Conservation (phyloP, 1,284 basidiomycete species). For the Austroboletus novae-zelandiae region DNA sequence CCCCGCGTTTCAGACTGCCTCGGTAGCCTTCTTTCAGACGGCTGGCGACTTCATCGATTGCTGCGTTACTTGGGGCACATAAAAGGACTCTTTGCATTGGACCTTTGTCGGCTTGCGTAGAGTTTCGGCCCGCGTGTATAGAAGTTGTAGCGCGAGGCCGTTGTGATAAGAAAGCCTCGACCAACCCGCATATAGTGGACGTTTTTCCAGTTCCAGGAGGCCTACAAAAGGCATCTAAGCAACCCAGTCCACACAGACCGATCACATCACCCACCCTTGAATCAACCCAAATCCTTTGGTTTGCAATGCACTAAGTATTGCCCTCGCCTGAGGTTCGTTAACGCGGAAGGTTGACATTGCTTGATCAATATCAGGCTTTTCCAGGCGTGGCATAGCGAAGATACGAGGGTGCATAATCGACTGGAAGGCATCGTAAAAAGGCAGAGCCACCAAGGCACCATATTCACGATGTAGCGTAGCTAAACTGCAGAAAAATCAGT, state of each 20-base stretch:
- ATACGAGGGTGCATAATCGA: slow-evolving; percentile 71
- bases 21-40: slow-evolving; percentile 81
- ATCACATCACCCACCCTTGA: slow-evolving; percentile 72
- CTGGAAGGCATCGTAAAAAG: slow-evolving; percentile 76
- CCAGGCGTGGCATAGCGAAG: slow-evolving; percentile 45
- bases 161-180: slow-evolving; percentile 76
- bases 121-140: slow-evolving; percentile 46
- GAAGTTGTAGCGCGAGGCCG: slow-evolving; percentile 49
- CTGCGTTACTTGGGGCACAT: slow-evolving; percentile 98
- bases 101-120: slow-evolving; percentile 46
- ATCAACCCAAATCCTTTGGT: slow-evolving; percentile 88
- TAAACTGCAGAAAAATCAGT: slow-evolving; percentile 51
- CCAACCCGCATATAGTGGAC: slow-evolving; percentile 95
- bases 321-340: slow-evolving; percentile 94
- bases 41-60: slow-evolving; percentile 94
- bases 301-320: slow-evolving; percentile 77
- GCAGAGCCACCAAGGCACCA: slow-evolving; percentile 79
- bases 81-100: slow-evolving; percentile 77
- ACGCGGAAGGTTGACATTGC: slow-evolving; percentile 75
- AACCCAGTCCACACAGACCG: neutral
- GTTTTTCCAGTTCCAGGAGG: slow-evolving; percentile 99
- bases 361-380: slow-evolving; percentile 54
- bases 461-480: slow-evolving; percentile 94
- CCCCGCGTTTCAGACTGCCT: slow-evolving; percentile 52
- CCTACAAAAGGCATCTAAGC: slow-evolving; percentile 31